A percentile compares a stretch with the other conserved stretches of the same genome.
phyloP scores from a whole-genome alignment of 352 stramenopile species.

The Pythium sp. region DNA sequence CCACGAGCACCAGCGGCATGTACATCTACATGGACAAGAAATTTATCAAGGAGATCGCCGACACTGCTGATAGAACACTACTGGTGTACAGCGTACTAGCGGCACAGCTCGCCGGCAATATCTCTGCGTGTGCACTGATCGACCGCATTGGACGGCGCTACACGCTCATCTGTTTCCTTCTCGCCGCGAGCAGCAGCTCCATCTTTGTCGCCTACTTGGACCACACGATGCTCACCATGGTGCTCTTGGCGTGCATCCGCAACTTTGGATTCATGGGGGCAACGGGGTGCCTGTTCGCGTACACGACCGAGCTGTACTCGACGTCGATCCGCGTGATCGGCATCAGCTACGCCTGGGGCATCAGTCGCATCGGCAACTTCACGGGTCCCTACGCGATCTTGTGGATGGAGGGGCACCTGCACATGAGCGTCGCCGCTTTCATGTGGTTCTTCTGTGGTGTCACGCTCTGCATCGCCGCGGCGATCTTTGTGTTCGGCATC shows the following conservation, averaged over 20 bases:
- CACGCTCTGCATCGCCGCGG: slow-evolving; percentile 13
- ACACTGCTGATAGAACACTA: neutral
- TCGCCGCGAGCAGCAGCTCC: neutral
- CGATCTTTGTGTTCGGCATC: neutral
- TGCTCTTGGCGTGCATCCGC: neutral
- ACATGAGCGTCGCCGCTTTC: slow-evolving; percentile 4
- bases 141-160: slow-evolving; percentile 26
- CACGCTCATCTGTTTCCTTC: slow-evolving; percentile 23
- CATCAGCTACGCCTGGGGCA: slow-evolving; percentile 26
- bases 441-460: slow-evolving; percentile 12
- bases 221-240: slow-evolving; percentile 13
- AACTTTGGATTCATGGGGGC: slow-evolving; percentile 17
- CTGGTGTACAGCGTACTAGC: slow-evolving; percentile 11
- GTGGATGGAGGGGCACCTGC: slow-evolving; percentile 26
- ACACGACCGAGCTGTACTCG: slow-evolving; percentile 39
- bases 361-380: slow-evolving; percentile 25
- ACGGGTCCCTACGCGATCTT: slow-evolving; percentile 23
- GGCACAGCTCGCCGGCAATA: slow-evolving; percentile 27
- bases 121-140: slow-evolving; percentile 32
- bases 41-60: slow-evolving; percentile 19
- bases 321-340: slow-evolving; percentile 35
- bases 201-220: slow-evolving; percentile 8
- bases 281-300: slow-evolving; percentile 27
- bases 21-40: slow-evolving; percentile 23
- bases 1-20: slow-evolving; percentile 24